These are phyloP conservation scores for Lecanosticta acicola DNA, from an alignment of 2,329 filamentous ascomycete species.

Conservation along the genomic window DNA sequence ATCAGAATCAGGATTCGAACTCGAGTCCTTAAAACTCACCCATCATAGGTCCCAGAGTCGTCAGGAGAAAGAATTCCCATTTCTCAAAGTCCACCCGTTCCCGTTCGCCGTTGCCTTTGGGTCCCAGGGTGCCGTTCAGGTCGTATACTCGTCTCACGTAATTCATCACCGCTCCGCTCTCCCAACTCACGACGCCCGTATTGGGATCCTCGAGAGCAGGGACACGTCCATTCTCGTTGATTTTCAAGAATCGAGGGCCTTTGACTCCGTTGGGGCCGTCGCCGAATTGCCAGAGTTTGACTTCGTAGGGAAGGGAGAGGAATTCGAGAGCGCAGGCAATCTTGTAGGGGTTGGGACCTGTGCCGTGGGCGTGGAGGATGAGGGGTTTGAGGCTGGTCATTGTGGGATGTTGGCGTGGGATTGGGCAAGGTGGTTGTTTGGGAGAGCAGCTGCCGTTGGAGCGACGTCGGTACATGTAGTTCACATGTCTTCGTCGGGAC, in stretches of 20 bases:
- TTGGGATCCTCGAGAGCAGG: constrained; percentile 44
- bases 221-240: constrained; percentile 43
- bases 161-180: constrained; percentile 47
- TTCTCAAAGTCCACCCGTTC: constrained; percentile 43
- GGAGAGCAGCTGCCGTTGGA: background rate
- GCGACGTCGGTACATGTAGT: too few relatives aligned
- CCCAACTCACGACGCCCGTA: constrained; percentile 43
- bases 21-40: constrained; percentile 32
- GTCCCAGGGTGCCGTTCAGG: constrained; percentile 36
- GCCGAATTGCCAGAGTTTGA: constrained; percentile 41
- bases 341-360: constrained; percentile 42
- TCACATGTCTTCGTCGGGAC: background rate
- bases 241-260: constrained; percentile 34
- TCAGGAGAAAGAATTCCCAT: constrained; percentile 42
- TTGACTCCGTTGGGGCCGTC: constrained; percentile 37
- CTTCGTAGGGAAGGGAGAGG: constrained; percentile 37
- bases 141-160: constrained; percentile 45
- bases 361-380: constrained; percentile 38
- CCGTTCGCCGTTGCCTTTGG: constrained; percentile 33
- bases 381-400: constrained; percentile 34
- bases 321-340: constrained; percentile 40
- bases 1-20: too few relatives aligned
- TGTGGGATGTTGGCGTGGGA: background rate
- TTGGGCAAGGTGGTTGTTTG: background rate
- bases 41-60: constrained; percentile 40